Base-by-base conservation (phyloP, 371 early-diverging fungal genomes). In the Mucor velutinosus region DNA sequence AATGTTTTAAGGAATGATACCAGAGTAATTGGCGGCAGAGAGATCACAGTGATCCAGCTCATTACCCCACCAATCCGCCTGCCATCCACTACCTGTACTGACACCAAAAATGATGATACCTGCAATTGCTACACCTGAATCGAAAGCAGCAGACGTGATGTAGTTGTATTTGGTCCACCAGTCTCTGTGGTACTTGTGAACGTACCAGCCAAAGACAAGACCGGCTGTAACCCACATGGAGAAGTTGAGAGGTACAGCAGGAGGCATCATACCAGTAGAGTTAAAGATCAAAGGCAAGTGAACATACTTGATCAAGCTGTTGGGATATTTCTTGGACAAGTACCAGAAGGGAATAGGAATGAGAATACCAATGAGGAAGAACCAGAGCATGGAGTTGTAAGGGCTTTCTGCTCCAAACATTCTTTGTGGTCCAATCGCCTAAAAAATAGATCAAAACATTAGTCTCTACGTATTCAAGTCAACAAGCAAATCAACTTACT, bases 91-190 rank as follows among this genome's bases (percentile, higher is more conserved):
- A 1, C 80, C 78, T 4, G 62, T 58, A 3, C 66, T 58, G 30
- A 82, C 80, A 65, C 79, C 83, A 63, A 77, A 87, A 55, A 88
- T 85, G 19, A 87, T 56, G 8, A 89, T 32, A 1, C 74, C 81
- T n/a, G 78, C 72, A 14, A 88, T 66, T 6, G 85, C 87, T 12
- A 77, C 75, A 25, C 92, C 93, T 23, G 90, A 87, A 67, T 92
- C 93, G 58, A 92, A 75, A 0, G 90, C 92, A 6, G 92, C 92
- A 10, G 92, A 91, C 4, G 93, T 79, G 17, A 92, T 80, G 66
- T 91, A 93, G 75, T 87, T 90, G 73, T 91, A 92, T 32, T 87
- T 79, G 55, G 76, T 66, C 86, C 90, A 93, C 92, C 92, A 92
- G 3, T 80, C 76, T 41, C 78, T 68, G 8, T 74, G 73, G 60